Evolutionary conservation across 202 grass and related monocot genomes (phyloP), one percentile per base, ranked within the genome.

Genomic region (Musa balbisiana): DNA sequence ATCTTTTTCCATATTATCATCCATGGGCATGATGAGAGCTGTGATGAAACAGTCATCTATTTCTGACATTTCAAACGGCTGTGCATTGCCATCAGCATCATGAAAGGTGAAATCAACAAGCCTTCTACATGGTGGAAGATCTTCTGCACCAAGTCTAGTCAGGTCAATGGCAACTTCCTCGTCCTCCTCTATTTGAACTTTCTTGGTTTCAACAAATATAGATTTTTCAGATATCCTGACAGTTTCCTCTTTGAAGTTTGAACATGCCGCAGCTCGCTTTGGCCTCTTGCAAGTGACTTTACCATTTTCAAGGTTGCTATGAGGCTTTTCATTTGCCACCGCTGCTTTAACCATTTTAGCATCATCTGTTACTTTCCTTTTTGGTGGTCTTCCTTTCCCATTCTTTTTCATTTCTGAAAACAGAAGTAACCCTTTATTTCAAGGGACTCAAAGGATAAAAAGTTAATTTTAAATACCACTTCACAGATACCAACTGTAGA

Each of bases 51-150:
- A 82, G 70, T 90, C 95, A 80, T 86, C 83, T 80, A 99, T 88
- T 92, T 99, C 91, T 73, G 83, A 90, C 95, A 99, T 99, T 83
- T 99, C 91, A 85, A 99, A 99, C 15, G 91, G 95, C 22, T 99
- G 95, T 20, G 83, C 80, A 50, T 92, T 92, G 23, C 95, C 91
- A 73, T 99, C 89, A 80, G 85, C 73, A 80, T 99, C 95, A 74
- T 95, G 95, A 81, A 95, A 78, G 75, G 87, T 82, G 67, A 99
- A 99, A 81, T 99, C 95, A 49, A 95, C 76, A 77, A 99, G 73
- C 79, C 88, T 99, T 73, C 95, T 80, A 67, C 89, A 99, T 63
- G 91, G 91, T 73, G 83, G 88, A 9, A 26, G 75, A 74, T 86
- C 82, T 86, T 95, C 95, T 2, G 83, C 81, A 53, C 87, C 91